A percentile compares a stretch with the other conserved stretches of the same genome.
Evolutionary conservation across 371 early-diverging fungal species (phyloP).

Genomic region (Phascolomyces articulosus): DNA sequence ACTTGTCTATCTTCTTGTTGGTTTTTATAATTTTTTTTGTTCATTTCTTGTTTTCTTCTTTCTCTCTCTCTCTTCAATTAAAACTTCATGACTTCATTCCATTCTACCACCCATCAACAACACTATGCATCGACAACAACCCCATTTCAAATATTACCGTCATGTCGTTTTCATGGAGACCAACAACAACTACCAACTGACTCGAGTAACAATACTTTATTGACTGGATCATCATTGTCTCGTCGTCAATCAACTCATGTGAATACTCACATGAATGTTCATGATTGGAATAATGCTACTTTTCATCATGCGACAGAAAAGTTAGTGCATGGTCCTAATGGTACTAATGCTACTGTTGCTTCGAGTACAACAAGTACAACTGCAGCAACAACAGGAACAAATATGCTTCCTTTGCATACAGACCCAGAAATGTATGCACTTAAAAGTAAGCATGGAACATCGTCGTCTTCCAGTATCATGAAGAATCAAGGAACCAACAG

Average conservation of each 20-base stretch:
- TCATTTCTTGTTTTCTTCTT: neutral
- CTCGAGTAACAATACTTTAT: neutral
- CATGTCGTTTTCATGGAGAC: constrained; percentile 15
- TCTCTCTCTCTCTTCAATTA: constrained; percentile 2
- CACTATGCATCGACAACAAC: constrained; percentile 4
- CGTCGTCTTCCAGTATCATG: neutral
- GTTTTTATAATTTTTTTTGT: too few relatives aligned
- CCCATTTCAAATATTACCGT: constrained; percentile 8
- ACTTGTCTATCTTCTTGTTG: neutral
- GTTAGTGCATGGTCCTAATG: constrained; percentile 4
- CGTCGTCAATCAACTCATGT: neutral
- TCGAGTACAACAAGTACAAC: neutral
- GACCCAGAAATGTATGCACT: constrained; percentile 45
- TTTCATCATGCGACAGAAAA: constrained; percentile 5
- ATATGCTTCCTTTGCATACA: constrained; percentile 25
- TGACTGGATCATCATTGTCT: neutral
- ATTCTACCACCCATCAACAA: constrained; percentile 14
- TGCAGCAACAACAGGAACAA: neutral
- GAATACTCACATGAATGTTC: neutral
- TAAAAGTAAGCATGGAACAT: constrained; percentile 7
- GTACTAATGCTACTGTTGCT: neutral
- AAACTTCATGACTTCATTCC: constrained; percentile 26
- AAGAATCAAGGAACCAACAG: too few relatives aligned
- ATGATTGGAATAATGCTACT: constrained; percentile 7
- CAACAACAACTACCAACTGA: constrained; percentile 1